phyloP scores from a whole-genome alignment of 2,329 filamentous ascomycete species.

The Clathrospora elynae region DNA sequence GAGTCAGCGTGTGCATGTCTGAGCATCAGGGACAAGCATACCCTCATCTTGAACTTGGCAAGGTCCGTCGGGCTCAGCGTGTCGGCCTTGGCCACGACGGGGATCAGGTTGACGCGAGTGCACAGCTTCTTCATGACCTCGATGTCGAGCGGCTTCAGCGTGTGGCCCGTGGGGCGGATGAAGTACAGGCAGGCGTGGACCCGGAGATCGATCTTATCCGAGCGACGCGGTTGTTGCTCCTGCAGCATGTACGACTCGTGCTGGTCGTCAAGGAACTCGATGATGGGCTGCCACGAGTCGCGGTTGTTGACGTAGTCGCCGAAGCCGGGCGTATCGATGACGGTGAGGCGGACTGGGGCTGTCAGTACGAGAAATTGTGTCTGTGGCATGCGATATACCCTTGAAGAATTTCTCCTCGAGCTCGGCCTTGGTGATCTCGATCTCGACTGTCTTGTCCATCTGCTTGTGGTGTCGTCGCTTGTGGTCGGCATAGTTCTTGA shows the following conservation, averaged over 20 bases:
- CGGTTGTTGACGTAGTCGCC: slow-evolving; percentile 99
- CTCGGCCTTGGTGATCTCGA: slow-evolving; percentile 99
- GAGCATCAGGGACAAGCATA: slow-evolving; percentile 54
- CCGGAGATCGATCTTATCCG: slow-evolving; percentile 98
- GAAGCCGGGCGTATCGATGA: slow-evolving; percentile 98
- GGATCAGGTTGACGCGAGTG: slow-evolving; percentile 97
- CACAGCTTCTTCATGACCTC: slow-evolving; percentile 99
- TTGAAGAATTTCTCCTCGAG: slow-evolving; percentile 99
- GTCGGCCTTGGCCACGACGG: slow-evolving; percentile 97
- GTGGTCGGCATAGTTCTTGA: slow-evolving; percentile 99
- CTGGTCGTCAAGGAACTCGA: slow-evolving; percentile 99
- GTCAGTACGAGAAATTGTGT: slow-evolving; percentile 24
- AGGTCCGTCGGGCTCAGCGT: slow-evolving; percentile 93
- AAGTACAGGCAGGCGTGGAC: slow-evolving; percentile 99
- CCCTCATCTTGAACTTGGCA: slow-evolving; percentile 91
- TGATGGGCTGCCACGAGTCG: slow-evolving; percentile 99
- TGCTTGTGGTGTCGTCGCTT: slow-evolving; percentile 99
- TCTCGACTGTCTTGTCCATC: slow-evolving; percentile 99
- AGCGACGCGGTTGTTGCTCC: slow-evolving; percentile 97
- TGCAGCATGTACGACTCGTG: slow-evolving; percentile 99
- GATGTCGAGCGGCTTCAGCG: slow-evolving; percentile 96
- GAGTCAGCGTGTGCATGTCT: slow-evolving; percentile 18
- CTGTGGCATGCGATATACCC: slow-evolving; percentile 62
- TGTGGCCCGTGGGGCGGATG: slow-evolving; percentile 97
- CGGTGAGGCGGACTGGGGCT: slow-evolving; percentile 83